A percentile compares a stretch with the other conserved stretches of the same genome.
phyloP scores from a whole-genome alignment of 148 eudicot species.

The Chenopodium formosanum region DNA sequence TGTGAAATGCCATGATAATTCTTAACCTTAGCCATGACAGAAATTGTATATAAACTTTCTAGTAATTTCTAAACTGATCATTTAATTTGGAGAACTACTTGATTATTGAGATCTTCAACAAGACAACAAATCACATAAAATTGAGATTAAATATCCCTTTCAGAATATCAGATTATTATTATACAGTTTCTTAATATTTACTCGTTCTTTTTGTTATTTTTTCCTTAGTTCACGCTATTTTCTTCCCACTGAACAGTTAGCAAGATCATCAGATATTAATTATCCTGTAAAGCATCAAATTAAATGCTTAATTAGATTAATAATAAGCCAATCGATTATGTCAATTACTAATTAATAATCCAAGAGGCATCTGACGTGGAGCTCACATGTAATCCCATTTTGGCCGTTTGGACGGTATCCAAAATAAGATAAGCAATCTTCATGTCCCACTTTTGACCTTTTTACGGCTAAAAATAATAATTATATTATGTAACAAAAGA shows the following conservation, averaged over 20 bases:
- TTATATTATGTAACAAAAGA: too few relatives aligned
- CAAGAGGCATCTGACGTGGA: constrained; percentile 14
- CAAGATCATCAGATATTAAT: background rate
- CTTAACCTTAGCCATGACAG: too few relatives aligned
- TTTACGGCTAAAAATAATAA: background rate
- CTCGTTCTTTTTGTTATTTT: background rate
- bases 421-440: background rate
- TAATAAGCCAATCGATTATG: background rate
- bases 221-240: background rate
- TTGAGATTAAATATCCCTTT: too few relatives aligned
- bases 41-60: too few relatives aligned
- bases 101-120: too few relatives aligned
- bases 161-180: too few relatives aligned
- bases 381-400: constrained; percentile 1
- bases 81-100: too few relatives aligned
- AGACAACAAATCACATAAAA: too few relatives aligned
- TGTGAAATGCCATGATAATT: too few relatives aligned
- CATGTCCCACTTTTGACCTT: background rate
- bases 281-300: background rate
- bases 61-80: too few relatives aligned
- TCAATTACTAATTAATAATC: background rate
- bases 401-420: background rate
- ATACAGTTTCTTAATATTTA: too few relatives aligned
- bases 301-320: background rate
- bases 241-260: background rate